Evolutionary conservation across 257 asterid species (phyloP), one percentile per base, ranked within the genome.

Genomic region (Lithospermum erythrorhizon): DNA sequence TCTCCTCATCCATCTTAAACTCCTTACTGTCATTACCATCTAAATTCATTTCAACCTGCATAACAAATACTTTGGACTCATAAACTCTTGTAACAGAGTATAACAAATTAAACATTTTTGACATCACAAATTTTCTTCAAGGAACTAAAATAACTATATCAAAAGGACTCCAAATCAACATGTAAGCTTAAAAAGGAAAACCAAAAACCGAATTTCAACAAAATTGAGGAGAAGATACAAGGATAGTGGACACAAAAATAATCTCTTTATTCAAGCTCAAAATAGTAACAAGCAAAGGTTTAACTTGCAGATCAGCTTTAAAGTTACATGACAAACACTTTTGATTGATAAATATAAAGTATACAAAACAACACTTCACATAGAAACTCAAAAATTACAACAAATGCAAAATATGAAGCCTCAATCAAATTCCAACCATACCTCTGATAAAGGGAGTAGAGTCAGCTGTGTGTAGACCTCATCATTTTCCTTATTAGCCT

Each of bases 401-500:
- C 57, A 57, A 24, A n/a, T 14, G 23, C 53, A 71, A 48, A 19
- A 65, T 18, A 55, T 58, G 9, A 45, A 53, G 9, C 52, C 3
- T 22, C 21, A 63, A 19, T 23, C 27, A 47, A 51, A 66, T 58
- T 53, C 65, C 57, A 66, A 52, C 37, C 63, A 25, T 81, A 93
- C 99, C 91, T 89, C 95, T 51, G 86, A 72, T 18, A 84, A 65
- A 72, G 97, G 97, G 49, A 84, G 89, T 35, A 93, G 82, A 63
- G 79, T 81, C 56, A 93, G 85, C 83, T 83, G 95, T 52, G 95
- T 89, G 67, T 82, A 89, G 59, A 93, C 97, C 84, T 93, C 99
- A 75, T 93, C 99, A 73, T 86, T 93, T 76, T 93, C 97, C 85
- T 83, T 86, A 71, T 89, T 93, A 21, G 96, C 97, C 99, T 93